Base-by-base conservation (phyloP, 306 rosid species). In the Senna siamea region DNA sequence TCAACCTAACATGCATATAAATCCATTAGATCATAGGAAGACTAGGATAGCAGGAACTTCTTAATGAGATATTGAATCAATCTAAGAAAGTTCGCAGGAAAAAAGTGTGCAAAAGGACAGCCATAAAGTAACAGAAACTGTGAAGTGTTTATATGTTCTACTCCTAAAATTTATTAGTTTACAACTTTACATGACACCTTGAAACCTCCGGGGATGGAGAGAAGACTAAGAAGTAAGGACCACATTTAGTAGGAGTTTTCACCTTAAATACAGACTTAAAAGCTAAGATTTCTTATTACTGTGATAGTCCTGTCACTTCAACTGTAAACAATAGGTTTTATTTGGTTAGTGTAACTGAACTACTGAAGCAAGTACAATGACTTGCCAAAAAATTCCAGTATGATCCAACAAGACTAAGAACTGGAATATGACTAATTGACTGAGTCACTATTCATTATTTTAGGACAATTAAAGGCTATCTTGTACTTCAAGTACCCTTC, bases 341-440 rank as follows among this genome's bases (percentile, higher is more conserved):
- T 26, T 3, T 23, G 23, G 35, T 15, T 44, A 40, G 15, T 66
- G 26, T 26, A 66, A 66, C 0, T 37, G 6, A 4, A 37, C 30
- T 26, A 37, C 72, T 46, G 57, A 46, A 48, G 43, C 41, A 46
- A 66, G 41, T 66, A 46, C 9, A 57, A 48, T 17, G 58, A 30
- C 30, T 10, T 11, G 9, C 57, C 9, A 26, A 48, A 47, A 26
- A 15, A 4, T 14, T 66, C 5, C 14, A 35, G 68, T 17, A 38
- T 4, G 15, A 62, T 62, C 10, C 15, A 37, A 62, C 18, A 14
- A n/a, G 17, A 37, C 50, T 18, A 62, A 37, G 26, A 35, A 14
- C 13, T 17, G 32, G 26, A 5, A 23, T n/a, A 8, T 20, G 22
- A 43, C 70, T 65, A 46, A 65, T 22, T 65, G 12, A 44, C 6